Evolutionary conservation across 1,284 basidiomycete genomes (phyloP).

Genomic region (Malassezia furfur): DNA sequence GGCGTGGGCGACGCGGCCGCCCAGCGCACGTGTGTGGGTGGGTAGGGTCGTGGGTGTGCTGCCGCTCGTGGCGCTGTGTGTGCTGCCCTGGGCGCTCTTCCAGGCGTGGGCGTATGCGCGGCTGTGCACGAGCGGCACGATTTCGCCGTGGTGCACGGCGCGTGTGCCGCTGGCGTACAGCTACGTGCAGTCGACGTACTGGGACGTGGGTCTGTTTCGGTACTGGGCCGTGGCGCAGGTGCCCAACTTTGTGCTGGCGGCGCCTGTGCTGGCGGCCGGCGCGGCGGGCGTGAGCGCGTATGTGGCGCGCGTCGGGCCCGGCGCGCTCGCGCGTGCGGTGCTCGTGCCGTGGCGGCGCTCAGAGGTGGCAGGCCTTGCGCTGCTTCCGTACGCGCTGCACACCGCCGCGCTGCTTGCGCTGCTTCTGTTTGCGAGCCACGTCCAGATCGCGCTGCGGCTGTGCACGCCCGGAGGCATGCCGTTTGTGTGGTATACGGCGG

Average conservation of each 20-base stretch:
- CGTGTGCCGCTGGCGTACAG: conserved; percentile 64
- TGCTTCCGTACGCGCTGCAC: conserved; percentile 62
- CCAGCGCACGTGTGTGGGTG: neutral
- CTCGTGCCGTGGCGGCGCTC: neutral
- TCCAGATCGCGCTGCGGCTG: conserved; percentile 77
- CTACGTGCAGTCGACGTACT: conserved; percentile 76
- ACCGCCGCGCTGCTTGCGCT: conserved; percentile 55
- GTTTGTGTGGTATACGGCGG: conserved; percentile 64
- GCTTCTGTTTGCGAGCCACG: conserved; percentile 71
- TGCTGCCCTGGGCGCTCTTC: conserved; percentile 61
- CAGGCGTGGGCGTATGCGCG: conserved; percentile 59
- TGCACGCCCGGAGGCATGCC: conserved; percentile 62
- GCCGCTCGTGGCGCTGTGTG: conserved; percentile 35
- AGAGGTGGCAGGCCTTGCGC: neutral
- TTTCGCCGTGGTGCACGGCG: conserved; percentile 53
- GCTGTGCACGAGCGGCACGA: conserved; percentile 62
- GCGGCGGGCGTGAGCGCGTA: neutral
- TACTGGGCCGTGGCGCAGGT: conserved; percentile 77
- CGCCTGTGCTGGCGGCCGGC: conserved; percentile 55
- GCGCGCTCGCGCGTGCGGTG: neutral
- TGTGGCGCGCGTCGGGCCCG: neutral
- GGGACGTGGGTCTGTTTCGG: conserved; percentile 71
- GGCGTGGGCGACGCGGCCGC: neutral
- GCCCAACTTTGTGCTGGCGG: conserved; percentile 75
- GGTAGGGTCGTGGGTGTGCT: neutral